Evolutionary conservation across 495 filamentous ascomycete genomes (phyloP).

Genomic region (Penicillium salamii): DNA sequence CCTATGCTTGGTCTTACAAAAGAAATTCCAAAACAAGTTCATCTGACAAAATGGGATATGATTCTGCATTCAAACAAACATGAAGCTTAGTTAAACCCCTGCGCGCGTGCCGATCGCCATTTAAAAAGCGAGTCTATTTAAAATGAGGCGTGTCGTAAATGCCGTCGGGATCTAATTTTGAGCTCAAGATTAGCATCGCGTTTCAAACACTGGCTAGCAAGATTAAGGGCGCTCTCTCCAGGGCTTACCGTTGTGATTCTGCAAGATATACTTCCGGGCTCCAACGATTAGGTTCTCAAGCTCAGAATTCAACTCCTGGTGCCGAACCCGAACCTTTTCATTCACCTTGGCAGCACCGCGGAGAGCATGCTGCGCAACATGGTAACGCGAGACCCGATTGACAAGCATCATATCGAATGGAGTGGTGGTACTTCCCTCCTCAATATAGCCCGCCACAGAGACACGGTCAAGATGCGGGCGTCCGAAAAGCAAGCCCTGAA

Average conservation of each 20-base stretch:
- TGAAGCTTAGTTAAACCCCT: too few relatives aligned
- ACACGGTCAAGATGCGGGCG: conserved; percentile 49
- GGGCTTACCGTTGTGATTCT: conserved; percentile 45
- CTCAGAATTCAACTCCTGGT: conserved; percentile 47
- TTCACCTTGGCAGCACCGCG: conserved; percentile 48
- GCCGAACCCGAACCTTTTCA: conserved; percentile 44
- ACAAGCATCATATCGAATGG: conserved; percentile 74
- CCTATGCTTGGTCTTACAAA: too few relatives aligned
- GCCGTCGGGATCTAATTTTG: conserved; percentile 49
- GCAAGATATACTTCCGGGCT: conserved; percentile 55
- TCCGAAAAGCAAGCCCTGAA: conserved; percentile 64
- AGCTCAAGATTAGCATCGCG: too few relatives aligned
- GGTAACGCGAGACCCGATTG: conserved; percentile 61
- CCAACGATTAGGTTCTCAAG: conserved; percentile 49
- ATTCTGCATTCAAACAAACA: too few relatives aligned
- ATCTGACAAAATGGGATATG: too few relatives aligned
- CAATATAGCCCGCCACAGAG: conserved; percentile 60
- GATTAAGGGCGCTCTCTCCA: too few relatives aligned
- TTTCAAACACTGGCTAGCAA: too few relatives aligned
- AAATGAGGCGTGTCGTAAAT: conserved; percentile 54
- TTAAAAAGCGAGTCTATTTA: conserved; percentile 12
- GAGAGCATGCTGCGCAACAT: conserved; percentile 59
- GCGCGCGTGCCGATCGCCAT: too few relatives aligned
- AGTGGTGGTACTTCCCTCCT: conserved; percentile 71
- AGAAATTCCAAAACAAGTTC: too few relatives aligned